These are phyloP conservation scores for Xenoacremonium recifei DNA, from an alignment of 2,329 filamentous ascomycete genomes.

Conservation along the genomic window DNA sequence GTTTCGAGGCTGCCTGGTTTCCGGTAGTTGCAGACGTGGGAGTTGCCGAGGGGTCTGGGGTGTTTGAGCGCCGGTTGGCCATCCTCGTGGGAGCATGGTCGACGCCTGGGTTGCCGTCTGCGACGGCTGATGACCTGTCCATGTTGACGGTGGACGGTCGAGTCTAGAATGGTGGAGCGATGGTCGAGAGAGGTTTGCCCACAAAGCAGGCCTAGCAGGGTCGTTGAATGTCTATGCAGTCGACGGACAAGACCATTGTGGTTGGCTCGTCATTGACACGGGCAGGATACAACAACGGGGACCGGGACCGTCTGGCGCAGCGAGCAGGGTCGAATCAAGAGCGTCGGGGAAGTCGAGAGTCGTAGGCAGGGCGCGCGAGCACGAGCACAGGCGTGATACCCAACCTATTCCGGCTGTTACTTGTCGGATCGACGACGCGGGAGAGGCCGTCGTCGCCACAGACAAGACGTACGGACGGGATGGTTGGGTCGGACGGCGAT, in stretches of 20 bases:
- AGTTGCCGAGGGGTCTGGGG: constrained; percentile 21
- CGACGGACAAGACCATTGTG: constrained; percentile 33
- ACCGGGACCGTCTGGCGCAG: too few relatives aligned
- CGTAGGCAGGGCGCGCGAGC: constrained; percentile 16
- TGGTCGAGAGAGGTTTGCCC: constrained; percentile 33
- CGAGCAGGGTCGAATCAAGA: neutral
- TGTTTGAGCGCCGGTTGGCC: constrained; percentile 19
- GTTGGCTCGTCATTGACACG: constrained; percentile 32
- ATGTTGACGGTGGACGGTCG: constrained; percentile 28
- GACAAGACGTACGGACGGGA: constrained; percentile 24
- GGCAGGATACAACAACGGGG: too few relatives aligned
- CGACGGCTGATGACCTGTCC: constrained; percentile 32
- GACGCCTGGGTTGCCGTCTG: constrained; percentile 23
- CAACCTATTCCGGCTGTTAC: constrained; percentile 29
- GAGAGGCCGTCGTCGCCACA: constrained; percentile 2
- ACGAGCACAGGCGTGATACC: constrained; percentile 20
- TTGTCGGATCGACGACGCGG: constrained; percentile 12
- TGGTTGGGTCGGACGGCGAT: constrained; percentile 16
- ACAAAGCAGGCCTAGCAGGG: constrained; percentile 27
- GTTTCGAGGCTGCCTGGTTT: constrained; percentile 33
- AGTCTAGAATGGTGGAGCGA: constrained; percentile 23
- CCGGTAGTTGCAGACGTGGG: constrained; percentile 23
- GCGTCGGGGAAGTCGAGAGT: constrained; percentile 11
- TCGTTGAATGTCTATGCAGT: constrained; percentile 25
- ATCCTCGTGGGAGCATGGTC: constrained; percentile 17